Evolutionary conservation across 106 monocot species (phyloP).

Genomic region (Vanilla planifolia): DNA sequence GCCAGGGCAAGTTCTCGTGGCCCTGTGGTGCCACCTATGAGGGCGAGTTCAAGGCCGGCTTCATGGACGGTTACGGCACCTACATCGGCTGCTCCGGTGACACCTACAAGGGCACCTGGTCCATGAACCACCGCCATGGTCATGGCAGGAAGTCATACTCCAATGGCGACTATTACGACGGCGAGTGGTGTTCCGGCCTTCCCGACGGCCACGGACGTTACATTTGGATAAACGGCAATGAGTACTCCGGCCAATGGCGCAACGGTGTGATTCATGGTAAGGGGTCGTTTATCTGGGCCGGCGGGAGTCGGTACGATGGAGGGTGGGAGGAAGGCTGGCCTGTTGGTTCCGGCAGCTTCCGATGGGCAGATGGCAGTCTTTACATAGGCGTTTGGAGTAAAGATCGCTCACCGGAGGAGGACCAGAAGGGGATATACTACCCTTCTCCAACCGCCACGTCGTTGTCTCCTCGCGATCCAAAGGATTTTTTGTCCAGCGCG

Average conservation of each 20-base stretch:
- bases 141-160: constrained; percentile 50
- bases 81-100: constrained; percentile 76
- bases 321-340: constrained; percentile 76
- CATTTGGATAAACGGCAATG: constrained; percentile 63
- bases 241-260: constrained; percentile 66
- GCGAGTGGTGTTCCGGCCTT: constrained; percentile 65
- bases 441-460: constrained; percentile 49
- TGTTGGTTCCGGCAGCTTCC: constrained; percentile 52
- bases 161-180: constrained; percentile 82
- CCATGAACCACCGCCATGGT: constrained; percentile 82
- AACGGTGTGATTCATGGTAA: constrained; percentile 51
- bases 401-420: constrained; percentile 11
- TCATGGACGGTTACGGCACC: constrained; percentile 79
- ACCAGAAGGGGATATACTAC: constrained; percentile 67
- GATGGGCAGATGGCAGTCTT: constrained; percentile 72
- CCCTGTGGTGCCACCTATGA: constrained; percentile 91
- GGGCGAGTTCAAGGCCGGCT: constrained; percentile 84
- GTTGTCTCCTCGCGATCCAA: constrained; percentile 35
- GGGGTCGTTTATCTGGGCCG: constrained; percentile 59
- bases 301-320: constrained; percentile 74
- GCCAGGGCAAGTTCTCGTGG: constrained; percentile 90
- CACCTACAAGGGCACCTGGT: constrained; percentile 68
- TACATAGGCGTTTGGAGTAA: constrained; percentile 71
- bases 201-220: constrained; percentile 79
- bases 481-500: constrained; percentile 35